These are phyloP conservation scores for Annulohypoxylon truncatum DNA, from an alignment of 2,329 filamentous ascomycete species.

Conservation along the genomic window DNA sequence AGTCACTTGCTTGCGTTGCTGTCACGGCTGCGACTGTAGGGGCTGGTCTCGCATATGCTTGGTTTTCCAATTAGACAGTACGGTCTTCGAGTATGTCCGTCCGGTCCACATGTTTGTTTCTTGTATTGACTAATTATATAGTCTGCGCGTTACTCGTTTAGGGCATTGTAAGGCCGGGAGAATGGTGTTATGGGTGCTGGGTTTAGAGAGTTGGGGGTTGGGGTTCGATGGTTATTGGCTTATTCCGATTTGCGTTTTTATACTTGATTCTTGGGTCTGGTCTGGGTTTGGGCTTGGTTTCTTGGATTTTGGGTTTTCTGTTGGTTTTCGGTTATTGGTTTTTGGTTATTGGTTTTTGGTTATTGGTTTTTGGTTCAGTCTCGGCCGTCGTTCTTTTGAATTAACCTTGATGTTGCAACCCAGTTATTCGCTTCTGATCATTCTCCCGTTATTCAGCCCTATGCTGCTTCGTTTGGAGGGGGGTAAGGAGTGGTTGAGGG, in stretches of 20 bases:
- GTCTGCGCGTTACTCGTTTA: slow-evolving; percentile 10
- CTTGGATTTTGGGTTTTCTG: slow-evolving; percentile 6
- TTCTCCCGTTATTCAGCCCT: background rate
- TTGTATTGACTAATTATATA: background rate
- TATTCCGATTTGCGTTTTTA: background rate
- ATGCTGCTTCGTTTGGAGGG: too few species aligned
- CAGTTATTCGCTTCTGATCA: background rate
- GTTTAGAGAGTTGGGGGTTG: background rate
- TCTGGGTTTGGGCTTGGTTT: background rate
- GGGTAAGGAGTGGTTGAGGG: background rate
- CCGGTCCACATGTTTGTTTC: background rate
- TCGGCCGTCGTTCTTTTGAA: slow-evolving; percentile 15
- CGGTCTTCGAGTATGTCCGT: slow-evolving; percentile 1
- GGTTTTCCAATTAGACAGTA: slow-evolving; percentile 27
- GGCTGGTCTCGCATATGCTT: slow-evolving; percentile 37
- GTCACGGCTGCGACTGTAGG: slow-evolving; percentile 31
- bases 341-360: background rate
- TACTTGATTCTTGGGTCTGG: background rate
- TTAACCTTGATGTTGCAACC: slow-evolving; percentile 10
- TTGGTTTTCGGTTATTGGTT: background rate
- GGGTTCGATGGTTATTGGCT: background rate
- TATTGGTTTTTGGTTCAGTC: slow-evolving; percentile 3
- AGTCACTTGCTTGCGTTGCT: slow-evolving; percentile 36
- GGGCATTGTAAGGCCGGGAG: slow-evolving; percentile 32
- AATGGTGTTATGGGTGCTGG: background rate